Percentiles rank a stretch among this genome's conserved stretches.
Evolutionary conservation across 345 rosid species (phyloP).

Genomic region (Ceriops tagal): DNA sequence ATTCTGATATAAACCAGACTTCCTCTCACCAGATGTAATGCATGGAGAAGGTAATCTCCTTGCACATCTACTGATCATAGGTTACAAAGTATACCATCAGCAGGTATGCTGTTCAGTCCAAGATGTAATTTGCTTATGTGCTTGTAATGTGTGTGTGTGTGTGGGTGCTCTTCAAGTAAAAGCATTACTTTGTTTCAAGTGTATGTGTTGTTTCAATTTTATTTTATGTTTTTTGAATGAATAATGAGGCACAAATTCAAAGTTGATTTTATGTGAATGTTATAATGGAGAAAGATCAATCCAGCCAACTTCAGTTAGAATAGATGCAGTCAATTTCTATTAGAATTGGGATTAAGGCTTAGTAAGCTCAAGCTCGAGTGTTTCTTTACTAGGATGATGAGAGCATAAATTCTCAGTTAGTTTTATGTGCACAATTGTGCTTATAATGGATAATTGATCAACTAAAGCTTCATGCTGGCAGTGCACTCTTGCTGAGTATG

Average conservation of each 20-base stretch:
- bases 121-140: constrained; percentile 5
- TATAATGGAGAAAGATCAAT: too few species aligned
- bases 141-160: background rate
- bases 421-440: background rate
- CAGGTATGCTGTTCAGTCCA: constrained; percentile 53
- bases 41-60: constrained; percentile 93
- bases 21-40: constrained; percentile 82
- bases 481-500: constrained; percentile 67
- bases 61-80: constrained; percentile 73
- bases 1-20: constrained; percentile 46
- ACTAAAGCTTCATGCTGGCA: constrained; percentile 28
- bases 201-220: background rate
- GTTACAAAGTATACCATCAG: constrained; percentile 73
- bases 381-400: background rate
- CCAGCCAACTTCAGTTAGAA: too few species aligned
- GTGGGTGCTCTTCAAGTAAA: background rate
- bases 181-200: background rate
- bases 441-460: background rate
- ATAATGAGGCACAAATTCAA: background rate
- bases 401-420: background rate
- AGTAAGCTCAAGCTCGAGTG: too few species aligned
- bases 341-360: too few species aligned
- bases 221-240: constrained; percentile 5
- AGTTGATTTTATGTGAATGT: too few species aligned
- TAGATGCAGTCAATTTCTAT: too few species aligned